These are phyloP conservation scores for Teratosphaeria zuluensis DNA, from an alignment of 2,329 filamentous ascomycete species.

Conservation along the genomic window DNA sequence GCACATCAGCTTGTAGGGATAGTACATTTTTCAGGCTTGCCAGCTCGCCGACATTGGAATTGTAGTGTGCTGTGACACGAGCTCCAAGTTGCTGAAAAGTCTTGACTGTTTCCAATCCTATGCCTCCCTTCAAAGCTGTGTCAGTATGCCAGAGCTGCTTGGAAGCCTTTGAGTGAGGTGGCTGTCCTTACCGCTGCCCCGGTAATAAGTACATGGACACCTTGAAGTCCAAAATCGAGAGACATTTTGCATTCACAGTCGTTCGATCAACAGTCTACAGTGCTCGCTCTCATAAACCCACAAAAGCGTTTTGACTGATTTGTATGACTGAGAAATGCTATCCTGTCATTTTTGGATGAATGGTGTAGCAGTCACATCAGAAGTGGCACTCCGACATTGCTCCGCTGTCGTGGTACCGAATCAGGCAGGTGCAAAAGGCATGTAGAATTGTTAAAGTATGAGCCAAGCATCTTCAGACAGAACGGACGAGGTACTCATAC, in stretches of 20 bases:
- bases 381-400: too few relatives aligned
- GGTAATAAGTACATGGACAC: conserved; percentile 27
- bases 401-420: too few relatives aligned
- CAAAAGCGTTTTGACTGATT: too few relatives aligned
- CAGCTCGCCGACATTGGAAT: conserved; percentile 25
- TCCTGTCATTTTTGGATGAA: too few relatives aligned
- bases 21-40: conserved; percentile 14
- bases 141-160: not conserved
- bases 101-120: conserved; percentile 21
- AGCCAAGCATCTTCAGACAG: not conserved
- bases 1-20: conserved; percentile 24
- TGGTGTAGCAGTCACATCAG: too few relatives aligned
- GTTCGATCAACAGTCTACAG: too few relatives aligned
- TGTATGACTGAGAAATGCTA: too few relatives aligned
- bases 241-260: conserved; percentile 17
- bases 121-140: conserved; percentile 8
- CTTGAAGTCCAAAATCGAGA: conserved; percentile 20
- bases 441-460: not conserved
- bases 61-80: conserved; percentile 32
- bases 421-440: not conserved
- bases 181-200: conserved; percentile 17
- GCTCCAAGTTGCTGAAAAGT: conserved; percentile 25
- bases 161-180: not conserved
- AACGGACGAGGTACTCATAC: not conserved
- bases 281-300: too few relatives aligned